Evolutionary conservation across 306 rosid genomes (phyloP).

Genomic region (Gleditsia sinensis): DNA sequence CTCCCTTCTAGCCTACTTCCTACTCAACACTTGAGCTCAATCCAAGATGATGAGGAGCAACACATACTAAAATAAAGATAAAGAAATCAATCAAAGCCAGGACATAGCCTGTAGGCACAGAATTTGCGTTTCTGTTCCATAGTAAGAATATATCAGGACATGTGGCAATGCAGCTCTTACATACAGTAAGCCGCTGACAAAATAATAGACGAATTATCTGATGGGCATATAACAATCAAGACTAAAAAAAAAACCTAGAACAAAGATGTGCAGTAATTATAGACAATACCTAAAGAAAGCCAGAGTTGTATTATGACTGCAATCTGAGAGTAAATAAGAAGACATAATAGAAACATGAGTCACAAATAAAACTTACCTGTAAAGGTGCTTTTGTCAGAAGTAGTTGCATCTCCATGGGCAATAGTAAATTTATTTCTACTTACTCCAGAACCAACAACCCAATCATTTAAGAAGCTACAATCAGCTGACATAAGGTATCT

Average conservation of each 20-base stretch:
- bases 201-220: conserved; percentile 15
- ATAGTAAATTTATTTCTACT: conserved; percentile 43
- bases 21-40: background rate
- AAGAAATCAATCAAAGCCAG: conserved; percentile 19
- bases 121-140: conserved; percentile 4
- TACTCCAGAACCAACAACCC: conserved; percentile 73
- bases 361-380: conserved; percentile 58
- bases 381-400: conserved; percentile 40
- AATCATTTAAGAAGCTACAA: conserved; percentile 85
- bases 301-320: background rate
- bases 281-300: conserved; percentile 27
- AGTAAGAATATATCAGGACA: conserved; percentile 22
- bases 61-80: background rate
- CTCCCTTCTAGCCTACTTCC: background rate
- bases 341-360: conserved; percentile 19
- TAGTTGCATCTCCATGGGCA: conserved; percentile 45
- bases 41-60: background rate
- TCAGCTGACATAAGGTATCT: conserved; percentile 92
- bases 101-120: background rate
- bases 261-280: conserved; percentile 14
- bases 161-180: conserved; percentile 15
- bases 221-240: conserved; percentile 19
- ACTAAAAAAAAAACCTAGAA: conserved; percentile 19
- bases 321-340: conserved; percentile 32
- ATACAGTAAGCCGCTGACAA: conserved; percentile 1